Evolutionary conservation across 2,329 filamentous ascomycete species (phyloP), one percentile per base, ranked within the genome.

Genomic region (Fusarium aywerte): DNA sequence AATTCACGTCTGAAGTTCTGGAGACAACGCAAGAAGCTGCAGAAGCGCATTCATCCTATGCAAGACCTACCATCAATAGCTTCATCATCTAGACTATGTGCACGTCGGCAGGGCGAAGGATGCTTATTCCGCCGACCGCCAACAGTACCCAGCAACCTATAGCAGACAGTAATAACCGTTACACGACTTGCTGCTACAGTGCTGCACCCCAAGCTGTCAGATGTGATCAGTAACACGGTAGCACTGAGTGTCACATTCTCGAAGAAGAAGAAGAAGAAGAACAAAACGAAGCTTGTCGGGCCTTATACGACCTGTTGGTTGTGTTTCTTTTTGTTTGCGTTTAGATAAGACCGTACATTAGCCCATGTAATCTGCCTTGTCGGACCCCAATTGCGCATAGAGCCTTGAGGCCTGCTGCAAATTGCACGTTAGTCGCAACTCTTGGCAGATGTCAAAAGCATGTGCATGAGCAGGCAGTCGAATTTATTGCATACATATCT

Each of bases 171-270:
- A 35, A 27, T 63, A 32, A 39, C 18, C 31, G 43, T 43, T 33
- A 36, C 55, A 33, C 45, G 18, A 27, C 21, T 43, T 42, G 38
- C n/a, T n/a, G 13, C 27, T 29, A 27, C 29, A 38, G 15, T 11
- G 29, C 33, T n/a, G 4, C 12, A 43, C 16, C n/a, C 44, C 29
- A 18, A 40, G 18, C 27, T 23, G 12, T 18, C n/a, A 54, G 43
- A 43, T 57, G 49, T 31, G 27, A 39, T n/a, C 20, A 20, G 48
- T 58, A 36, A 39, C 42, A 33, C 23, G 36, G 43, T 18, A 13
- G 20, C 25, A n/a, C 31, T n/a, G 25, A 43, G 50, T 63, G 29
- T 43, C n/a, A 58, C 50, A 44, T 63, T 63, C 60, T 45, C 44
- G 60, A 63, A 63, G 58, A 18, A 35, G 33, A 23, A 18, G 12